Evolutionary conservation across 2,329 filamentous ascomycete species (phyloP).

Genomic region (Onygenales sp.): DNA sequence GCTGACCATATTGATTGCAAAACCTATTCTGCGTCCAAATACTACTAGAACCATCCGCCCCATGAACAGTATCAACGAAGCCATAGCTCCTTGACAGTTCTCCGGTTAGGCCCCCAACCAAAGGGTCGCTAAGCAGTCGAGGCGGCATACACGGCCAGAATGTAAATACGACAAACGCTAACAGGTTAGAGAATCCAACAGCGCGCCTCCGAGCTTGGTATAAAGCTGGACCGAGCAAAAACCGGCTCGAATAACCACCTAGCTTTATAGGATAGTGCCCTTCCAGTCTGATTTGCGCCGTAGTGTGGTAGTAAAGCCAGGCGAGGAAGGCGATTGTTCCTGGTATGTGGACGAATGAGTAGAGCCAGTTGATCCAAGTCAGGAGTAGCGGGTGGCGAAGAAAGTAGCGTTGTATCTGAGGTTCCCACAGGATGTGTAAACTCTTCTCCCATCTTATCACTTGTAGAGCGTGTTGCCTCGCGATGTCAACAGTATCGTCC

Average conservation of each 20-base stretch:
- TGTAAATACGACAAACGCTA: constrained; percentile 51
- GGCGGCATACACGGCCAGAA: constrained; percentile 54
- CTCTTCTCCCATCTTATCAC: constrained; percentile 57
- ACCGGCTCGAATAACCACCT: constrained; percentile 21
- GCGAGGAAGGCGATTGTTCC: constrained; percentile 62
- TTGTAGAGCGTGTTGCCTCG: constrained; percentile 58
- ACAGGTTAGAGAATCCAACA: constrained; percentile 49
- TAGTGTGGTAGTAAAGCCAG: constrained; percentile 61
- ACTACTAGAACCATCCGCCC: constrained; percentile 50
- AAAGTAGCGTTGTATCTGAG: constrained; percentile 51
- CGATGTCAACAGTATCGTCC: constrained; percentile 58
- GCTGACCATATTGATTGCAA: constrained; percentile 63
- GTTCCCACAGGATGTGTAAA: constrained; percentile 57
- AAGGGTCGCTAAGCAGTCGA: constrained; percentile 44
- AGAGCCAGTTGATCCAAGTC: constrained; percentile 61
- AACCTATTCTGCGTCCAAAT: constrained; percentile 66
- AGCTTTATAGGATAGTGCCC: constrained; percentile 20
- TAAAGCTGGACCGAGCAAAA: constrained; percentile 40
- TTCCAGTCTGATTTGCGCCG: constrained; percentile 45
- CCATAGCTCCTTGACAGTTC: constrained; percentile 50
- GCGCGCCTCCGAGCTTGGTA: constrained; percentile 48
- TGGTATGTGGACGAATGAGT: constrained; percentile 71
- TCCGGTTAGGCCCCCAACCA: constrained; percentile 46
- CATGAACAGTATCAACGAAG: constrained; percentile 52
- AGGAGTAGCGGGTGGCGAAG: constrained; percentile 47